Percentiles rank a stretch among this genome's conserved stretches.
These are phyloP conservation scores for Heliosperma pusillum DNA, from an alignment of 148 eudicot genomes.

Conservation along the genomic window DNA sequence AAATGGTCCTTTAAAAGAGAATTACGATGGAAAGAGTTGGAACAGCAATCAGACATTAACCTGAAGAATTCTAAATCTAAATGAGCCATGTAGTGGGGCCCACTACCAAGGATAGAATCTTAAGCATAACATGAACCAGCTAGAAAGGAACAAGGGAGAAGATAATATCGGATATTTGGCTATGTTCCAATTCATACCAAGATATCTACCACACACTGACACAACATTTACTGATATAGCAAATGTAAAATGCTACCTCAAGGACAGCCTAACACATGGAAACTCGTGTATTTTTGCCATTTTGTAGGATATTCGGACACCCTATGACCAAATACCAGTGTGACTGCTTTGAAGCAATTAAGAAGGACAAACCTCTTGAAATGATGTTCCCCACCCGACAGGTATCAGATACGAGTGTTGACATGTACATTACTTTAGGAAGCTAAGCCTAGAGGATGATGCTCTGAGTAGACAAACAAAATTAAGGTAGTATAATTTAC, in stretches of 20 bases:
- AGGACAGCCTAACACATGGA: no score
- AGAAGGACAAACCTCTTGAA: neutral
- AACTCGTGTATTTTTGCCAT: no score
- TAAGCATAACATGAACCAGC: no score
- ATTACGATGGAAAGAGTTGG: neutral
- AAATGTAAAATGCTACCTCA: no score
- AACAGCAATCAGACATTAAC: constrained; percentile 6
- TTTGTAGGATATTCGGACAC: no score
- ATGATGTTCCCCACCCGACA: neutral
- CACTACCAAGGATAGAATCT: neutral
- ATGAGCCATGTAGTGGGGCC: neutral
- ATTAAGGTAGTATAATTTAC: neutral
- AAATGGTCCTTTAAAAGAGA: constrained; percentile 11
- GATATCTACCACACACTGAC: no score
- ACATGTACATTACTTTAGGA: neutral
- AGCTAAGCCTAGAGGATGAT: no score
- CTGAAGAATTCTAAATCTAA: neutral
- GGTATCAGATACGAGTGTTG: neutral
- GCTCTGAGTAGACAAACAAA: neutral
- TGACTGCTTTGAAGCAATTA: neutral
- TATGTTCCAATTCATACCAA: no score
- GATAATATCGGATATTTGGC: no score
- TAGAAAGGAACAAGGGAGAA: no score
- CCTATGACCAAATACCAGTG: no score
- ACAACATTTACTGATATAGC: no score